Evolutionary conservation across 78 protist genomes (phyloP).

Genomic region (Bodo saltans): DNA sequence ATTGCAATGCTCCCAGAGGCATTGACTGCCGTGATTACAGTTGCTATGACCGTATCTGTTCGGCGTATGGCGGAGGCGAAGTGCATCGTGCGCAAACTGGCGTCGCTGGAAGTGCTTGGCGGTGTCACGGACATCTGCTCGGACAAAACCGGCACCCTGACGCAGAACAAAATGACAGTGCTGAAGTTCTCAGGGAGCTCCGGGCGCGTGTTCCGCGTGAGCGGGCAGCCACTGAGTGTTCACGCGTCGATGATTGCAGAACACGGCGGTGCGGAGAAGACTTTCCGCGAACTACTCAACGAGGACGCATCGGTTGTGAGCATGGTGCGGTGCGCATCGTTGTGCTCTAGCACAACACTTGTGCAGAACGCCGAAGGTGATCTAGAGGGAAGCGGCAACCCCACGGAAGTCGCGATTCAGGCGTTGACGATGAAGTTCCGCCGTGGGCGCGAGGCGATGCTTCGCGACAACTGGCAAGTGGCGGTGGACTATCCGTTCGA

Average conservation of each 20-base stretch:
- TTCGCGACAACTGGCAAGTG: not conserved
- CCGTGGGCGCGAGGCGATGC: not conserved
- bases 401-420: conserved; percentile 37
- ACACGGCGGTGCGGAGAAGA: not conserved
- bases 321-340: not conserved
- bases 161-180: conserved; percentile 70
- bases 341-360: not conserved
- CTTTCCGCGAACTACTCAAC: not conserved
- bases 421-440: not conserved
- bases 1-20: conserved; percentile 78
- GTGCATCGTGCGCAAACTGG: conserved; percentile 57
- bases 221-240: not conserved
- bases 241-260: conserved; percentile 14
- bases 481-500: conserved; percentile 28
- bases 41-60: conserved; percentile 39
- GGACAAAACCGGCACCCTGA: conserved; percentile 80
- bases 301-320: not conserved
- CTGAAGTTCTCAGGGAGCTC: conserved; percentile 23
- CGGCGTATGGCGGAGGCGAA: conserved; percentile 40
- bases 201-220: not conserved
- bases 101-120: conserved; percentile 67
- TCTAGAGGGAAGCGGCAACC: conserved; percentile 8
- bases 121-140: conserved; percentile 42
- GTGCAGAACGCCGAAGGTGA: conserved; percentile 4
- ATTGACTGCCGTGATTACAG: conserved; percentile 58